A percentile compares a stretch with the other conserved stretches of the same genome.
phyloP scores from a whole-genome alignment of 169 alveolate species.

The Plasmodium cynomolgi region DNA sequence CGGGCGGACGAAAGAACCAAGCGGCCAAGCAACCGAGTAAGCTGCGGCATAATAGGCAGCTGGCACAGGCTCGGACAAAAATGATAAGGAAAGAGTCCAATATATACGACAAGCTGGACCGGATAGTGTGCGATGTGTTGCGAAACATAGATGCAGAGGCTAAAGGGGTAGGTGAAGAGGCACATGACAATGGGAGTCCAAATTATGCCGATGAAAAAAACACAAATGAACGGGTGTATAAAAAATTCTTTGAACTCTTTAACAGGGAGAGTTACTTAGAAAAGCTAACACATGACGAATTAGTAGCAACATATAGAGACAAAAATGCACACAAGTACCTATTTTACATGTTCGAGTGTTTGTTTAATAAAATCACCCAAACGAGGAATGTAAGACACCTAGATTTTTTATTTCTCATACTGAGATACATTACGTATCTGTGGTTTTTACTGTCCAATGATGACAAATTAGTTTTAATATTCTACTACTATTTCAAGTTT shows the following conservation, averaged over 20 bases:
- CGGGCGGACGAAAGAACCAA: neutral
- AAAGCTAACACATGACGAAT: constrained; percentile 17
- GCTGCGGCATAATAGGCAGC: neutral
- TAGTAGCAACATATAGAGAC: constrained; percentile 36
- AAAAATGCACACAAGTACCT: constrained; percentile 51
- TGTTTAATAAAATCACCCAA: constrained; percentile 35
- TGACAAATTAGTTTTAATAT: constrained; percentile 47
- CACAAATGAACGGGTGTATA: constrained; percentile 38
- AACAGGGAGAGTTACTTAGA: constrained; percentile 53
- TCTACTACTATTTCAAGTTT: constrained; percentile 58
- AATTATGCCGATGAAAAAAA: constrained; percentile 25
- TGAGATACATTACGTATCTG: constrained; percentile 57
- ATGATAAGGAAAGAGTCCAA: constrained; percentile 12
- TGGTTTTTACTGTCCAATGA: constrained; percentile 56
- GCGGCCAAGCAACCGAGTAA: neutral
- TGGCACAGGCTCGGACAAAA: neutral
- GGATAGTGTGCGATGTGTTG: constrained; percentile 36
- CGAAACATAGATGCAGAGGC: constrained; percentile 38
- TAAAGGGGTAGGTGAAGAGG: constrained; percentile 10
- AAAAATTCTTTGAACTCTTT: constrained; percentile 50
- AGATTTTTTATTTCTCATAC: constrained; percentile 47
- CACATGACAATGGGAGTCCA: constrained; percentile 8
- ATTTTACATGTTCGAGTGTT: constrained; percentile 57
- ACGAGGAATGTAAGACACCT: constrained; percentile 35
- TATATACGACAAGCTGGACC: constrained; percentile 36